Evolutionary conservation across 371 early-diverging fungal species (phyloP).

Genomic region (Actinomucor elegans): DNA sequence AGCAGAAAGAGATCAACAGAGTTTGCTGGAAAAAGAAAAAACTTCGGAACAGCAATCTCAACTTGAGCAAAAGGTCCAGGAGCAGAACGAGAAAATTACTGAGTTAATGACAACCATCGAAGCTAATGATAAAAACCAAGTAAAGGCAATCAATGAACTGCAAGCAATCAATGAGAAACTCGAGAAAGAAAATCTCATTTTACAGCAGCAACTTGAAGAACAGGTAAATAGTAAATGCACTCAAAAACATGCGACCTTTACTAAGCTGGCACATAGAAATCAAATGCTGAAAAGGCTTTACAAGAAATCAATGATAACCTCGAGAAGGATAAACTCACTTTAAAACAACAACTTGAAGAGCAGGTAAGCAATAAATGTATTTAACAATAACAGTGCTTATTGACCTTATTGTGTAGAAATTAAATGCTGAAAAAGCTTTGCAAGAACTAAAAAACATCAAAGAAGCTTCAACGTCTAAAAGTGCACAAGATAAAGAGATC

Average conservation of each 20-base stretch:
- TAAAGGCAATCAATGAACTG: not conserved
- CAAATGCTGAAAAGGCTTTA: not conserved
- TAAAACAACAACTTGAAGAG: constrained; percentile 18
- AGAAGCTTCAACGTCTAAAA: not conserved
- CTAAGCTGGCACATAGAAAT: not conserved
- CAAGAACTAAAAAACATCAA: constrained; percentile 3
- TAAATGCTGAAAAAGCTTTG: not conserved
- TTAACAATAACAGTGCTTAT: not conserved
- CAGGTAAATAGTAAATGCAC: constrained; percentile 9
- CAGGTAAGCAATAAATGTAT: not conserved
- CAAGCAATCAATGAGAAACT: constrained; percentile 8
- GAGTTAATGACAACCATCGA: constrained; percentile 2
- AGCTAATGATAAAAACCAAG: not conserved
- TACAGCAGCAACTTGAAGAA: constrained; percentile 18
- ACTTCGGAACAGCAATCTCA: not conserved
- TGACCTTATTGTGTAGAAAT: not conserved
- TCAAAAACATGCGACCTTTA: too few species aligned
- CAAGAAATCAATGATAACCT: constrained; percentile 7
- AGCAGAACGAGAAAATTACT: constrained; percentile 6
- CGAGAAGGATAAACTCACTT: constrained; percentile 5
- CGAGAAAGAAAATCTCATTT: constrained; percentile 6
- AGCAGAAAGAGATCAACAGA: constrained; percentile 2
- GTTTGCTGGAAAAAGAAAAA: not conserved
- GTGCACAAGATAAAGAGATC: constrained; percentile 4
- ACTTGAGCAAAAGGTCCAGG: constrained; percentile 4